phyloP scores from a whole-genome alignment of 768 basidiomycete species.

The Suillus clintonianus region DNA sequence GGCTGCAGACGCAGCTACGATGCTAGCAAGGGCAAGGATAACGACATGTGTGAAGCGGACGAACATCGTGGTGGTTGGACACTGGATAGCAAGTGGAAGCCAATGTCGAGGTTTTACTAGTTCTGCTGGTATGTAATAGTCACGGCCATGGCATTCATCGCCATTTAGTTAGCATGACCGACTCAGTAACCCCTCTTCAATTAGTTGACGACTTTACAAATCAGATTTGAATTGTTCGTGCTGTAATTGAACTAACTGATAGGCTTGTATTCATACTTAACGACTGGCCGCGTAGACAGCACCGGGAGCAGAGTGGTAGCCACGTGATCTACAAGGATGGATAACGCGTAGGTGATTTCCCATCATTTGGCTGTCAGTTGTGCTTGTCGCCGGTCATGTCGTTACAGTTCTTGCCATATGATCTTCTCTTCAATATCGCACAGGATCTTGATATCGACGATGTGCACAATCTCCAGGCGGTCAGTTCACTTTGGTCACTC shows the following conservation, averaged over 20 bases:
- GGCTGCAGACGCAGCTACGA: not conserved
- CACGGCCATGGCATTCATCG: not conserved
- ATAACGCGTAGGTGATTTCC: slow-evolving; percentile 2
- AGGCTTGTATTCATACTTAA: too few species aligned
- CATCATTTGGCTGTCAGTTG: not conserved
- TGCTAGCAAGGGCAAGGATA: not conserved
- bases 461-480: slow-evolving; percentile 60
- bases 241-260: not conserved
- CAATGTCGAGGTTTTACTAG: not conserved
- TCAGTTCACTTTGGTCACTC: slow-evolving; percentile 37
- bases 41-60: not conserved
- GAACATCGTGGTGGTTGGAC: not conserved
- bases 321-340: not conserved
- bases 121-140: not conserved
- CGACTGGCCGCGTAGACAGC: too few species aligned
- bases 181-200: not conserved
- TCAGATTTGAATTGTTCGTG: not conserved
- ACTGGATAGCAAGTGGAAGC: not conserved
- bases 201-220: not conserved
- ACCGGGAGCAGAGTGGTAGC: not conserved
- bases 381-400: slow-evolving; percentile 20
- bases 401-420: slow-evolving; percentile 59
- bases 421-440: slow-evolving; percentile 69
- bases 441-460: slow-evolving; percentile 61
- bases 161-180: not conserved